Conservation (phyloP, 805 yeast genomes). For the Spathaspora hagerdaliae region DNA sequence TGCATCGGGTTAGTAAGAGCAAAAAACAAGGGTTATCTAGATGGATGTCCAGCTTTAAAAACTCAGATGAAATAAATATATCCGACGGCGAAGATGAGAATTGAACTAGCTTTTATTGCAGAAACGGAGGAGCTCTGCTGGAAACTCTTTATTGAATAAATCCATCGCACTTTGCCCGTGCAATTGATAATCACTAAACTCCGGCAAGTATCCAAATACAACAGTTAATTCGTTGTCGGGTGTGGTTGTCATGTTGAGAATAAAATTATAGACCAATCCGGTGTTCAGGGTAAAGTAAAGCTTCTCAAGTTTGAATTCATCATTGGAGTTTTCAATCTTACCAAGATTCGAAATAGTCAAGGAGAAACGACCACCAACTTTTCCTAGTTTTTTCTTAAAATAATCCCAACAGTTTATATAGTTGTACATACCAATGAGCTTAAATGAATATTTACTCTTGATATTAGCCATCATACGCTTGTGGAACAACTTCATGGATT, state of each 20-base stretch:
- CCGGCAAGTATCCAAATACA: slow-evolving; percentile 11
- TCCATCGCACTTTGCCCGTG: slow-evolving; percentile 4
- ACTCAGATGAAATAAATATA: not conserved
- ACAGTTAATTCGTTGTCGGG: slow-evolving; percentile 14
- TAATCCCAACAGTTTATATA: slow-evolving; percentile 10
- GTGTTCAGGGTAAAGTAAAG: slow-evolving; percentile 15
- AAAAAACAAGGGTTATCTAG: not conserved
- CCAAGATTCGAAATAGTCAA: slow-evolving; percentile 20
- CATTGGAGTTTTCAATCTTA: slow-evolving; percentile 4
- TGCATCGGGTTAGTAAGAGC: slow-evolving; percentile 15
- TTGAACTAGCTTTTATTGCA: not conserved
- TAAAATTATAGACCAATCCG: slow-evolving; percentile 12
- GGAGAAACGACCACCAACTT: slow-evolving; percentile 10
- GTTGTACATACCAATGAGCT: slow-evolving; percentile 10
- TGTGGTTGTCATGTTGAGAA: slow-evolving; percentile 11
- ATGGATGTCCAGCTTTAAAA: slow-evolving; percentile 3
- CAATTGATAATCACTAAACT: slow-evolving; percentile 4
- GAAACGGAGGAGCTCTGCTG: not conserved
- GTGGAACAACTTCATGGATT: slow-evolving; percentile 7
- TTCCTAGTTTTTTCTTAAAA: slow-evolving; percentile 9
- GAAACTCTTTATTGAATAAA: slow-evolving; percentile 3
- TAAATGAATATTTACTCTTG: slow-evolving; percentile 8
- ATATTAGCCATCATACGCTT: slow-evolving; percentile 6
- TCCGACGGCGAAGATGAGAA: not conserved
- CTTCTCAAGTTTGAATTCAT: slow-evolving; percentile 10